Evolutionary conservation across 139 green algal genomes (phyloP).

Genomic region (Chlorella sp.): DNA sequence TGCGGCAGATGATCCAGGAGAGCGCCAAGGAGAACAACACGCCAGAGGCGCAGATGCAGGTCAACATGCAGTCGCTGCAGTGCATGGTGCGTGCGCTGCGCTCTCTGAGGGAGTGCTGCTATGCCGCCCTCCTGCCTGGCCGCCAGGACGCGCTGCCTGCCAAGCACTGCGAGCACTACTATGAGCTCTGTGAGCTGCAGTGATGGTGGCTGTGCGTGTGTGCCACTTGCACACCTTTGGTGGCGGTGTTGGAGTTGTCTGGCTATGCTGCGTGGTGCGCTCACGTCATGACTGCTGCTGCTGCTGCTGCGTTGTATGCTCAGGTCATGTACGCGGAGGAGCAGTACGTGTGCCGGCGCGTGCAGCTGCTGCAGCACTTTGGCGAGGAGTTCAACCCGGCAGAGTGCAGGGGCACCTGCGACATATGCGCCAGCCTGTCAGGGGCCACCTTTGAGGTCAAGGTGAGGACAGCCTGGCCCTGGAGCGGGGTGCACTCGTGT

Average conservation of each 20-base stretch:
- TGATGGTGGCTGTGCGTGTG: too few species aligned
- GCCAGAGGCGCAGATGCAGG: conserved; percentile 40
- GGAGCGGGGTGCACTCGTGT: not conserved
- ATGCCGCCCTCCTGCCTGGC: too few species aligned
- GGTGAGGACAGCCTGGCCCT: too few species aligned
- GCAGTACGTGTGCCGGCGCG: conserved; percentile 65
- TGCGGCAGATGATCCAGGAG: conserved; percentile 63
- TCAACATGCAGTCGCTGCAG: conserved; percentile 76
- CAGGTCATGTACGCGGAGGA: conserved; percentile 81
- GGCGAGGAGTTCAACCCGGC: conserved; percentile 61
- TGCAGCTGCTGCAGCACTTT: conserved; percentile 81
- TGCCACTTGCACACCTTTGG: too few species aligned
- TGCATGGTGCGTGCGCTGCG: conserved; percentile 75
- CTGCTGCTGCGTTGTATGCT: not conserved
- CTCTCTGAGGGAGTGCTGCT: too few species aligned
- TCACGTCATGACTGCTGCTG: too few species aligned
- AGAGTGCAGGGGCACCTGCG: conserved; percentile 65
- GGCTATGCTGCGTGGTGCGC: not conserved
- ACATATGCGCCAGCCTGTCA: conserved; percentile 53
- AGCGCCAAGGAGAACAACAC: conserved; percentile 55
- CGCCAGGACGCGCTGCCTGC: too few species aligned
- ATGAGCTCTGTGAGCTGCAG: not conserved
- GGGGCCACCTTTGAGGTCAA: conserved; percentile 11
- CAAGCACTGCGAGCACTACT: not conserved
- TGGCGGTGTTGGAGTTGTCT: not conserved